phyloP scores from a whole-genome alignment of 1,139 yeast species.

The Candida pseudoviswanathii region DNA sequence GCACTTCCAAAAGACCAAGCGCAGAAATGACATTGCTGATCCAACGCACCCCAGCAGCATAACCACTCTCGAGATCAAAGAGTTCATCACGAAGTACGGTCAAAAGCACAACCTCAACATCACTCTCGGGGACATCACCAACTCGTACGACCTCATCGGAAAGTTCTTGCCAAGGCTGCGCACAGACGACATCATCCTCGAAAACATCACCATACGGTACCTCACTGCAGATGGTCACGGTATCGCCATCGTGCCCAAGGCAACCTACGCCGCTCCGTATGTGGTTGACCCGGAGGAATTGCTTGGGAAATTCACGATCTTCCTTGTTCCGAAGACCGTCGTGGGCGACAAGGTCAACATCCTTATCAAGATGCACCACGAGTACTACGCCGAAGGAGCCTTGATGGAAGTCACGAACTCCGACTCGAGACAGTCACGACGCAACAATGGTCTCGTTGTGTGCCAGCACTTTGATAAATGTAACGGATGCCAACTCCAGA shows the following conservation, averaged over 20 bases:
- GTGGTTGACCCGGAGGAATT: slow-evolving; percentile 17
- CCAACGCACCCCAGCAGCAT: slow-evolving; percentile 17
- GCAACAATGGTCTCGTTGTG: slow-evolving; percentile 32
- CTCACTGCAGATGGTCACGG: slow-evolving; percentile 44
- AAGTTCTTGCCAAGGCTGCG: slow-evolving; percentile 23
- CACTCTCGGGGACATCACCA: slow-evolving; percentile 20
- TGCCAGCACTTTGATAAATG: slow-evolving; percentile 84
- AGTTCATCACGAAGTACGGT: slow-evolving; percentile 20
- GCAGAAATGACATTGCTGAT: slow-evolving; percentile 16
- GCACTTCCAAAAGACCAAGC: slow-evolving; percentile 12
- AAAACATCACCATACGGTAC: slow-evolving; percentile 27
- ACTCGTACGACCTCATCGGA: slow-evolving; percentile 29
- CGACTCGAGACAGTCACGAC: slow-evolving; percentile 5
- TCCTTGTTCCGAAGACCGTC: slow-evolving; percentile 41
- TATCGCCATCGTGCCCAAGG: slow-evolving; percentile 34
- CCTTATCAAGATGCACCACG: slow-evolving; percentile 31
- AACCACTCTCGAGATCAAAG: slow-evolving; percentile 10
- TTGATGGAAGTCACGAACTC: slow-evolving; percentile 18
- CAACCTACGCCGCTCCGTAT: slow-evolving; percentile 22
- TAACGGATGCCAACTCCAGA: slow-evolving; percentile 48
- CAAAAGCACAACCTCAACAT: slow-evolving; percentile 10
- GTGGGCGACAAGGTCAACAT: slow-evolving; percentile 41
- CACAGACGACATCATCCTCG: slow-evolving; percentile 20
- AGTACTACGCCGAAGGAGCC: slow-evolving; percentile 35
- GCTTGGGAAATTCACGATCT: slow-evolving; percentile 24